Evolutionary conservation across 2,329 filamentous ascomycete species (phyloP), one percentile per base, ranked within the genome.

Genomic region (Cryphonectria nitschkei): DNA sequence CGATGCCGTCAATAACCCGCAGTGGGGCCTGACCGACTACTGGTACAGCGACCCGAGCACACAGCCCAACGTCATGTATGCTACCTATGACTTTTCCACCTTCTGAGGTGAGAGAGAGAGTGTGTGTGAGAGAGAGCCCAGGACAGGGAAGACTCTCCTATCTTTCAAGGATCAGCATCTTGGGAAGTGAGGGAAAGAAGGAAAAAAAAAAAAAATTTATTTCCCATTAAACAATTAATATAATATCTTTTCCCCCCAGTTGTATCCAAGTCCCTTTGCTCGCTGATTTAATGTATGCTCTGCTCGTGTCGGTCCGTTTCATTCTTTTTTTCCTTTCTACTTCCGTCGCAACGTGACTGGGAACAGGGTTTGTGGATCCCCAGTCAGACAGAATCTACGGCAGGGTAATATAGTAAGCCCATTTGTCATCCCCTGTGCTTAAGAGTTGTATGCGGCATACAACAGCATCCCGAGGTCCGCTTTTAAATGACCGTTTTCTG

Each of bases 1-100:
- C 37, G 68, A 70, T 26, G 64, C 68, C 2, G 68, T 70, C n/a
- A 70, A 70, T 13, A 70, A 70, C 26, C 68, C 68, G 22, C 63
- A 70, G 46, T 70, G 68, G 68, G 68, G 68, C 3, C 14, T 66
- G 39, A 56, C 64, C 8, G 68, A 70, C 43, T 67, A 62, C 34
- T 70, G 68, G 68, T 70, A 70, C 37, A 43, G 39, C 37, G 68
- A 62, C 32, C 63, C 68, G 29, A 70, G 9, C 34, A 70, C 68
- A 13, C 54, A 43, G 54, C 68, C 68, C 19, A 43, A 62, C 58
- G 56, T 67, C n/a, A 67, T 70, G 64, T 70, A 62, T 62, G 68
- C 68, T 26, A 70, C 68, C 14, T 70, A 70, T 54, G 68, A 70
- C 26, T 70, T 70, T 22, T 43, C 56, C 13, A 70, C 68, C 16